Evolutionary conservation across 2,329 filamentous ascomycete species (phyloP), one percentile per base, ranked within the genome.

Genomic region (Curvularia lunata): DNA sequence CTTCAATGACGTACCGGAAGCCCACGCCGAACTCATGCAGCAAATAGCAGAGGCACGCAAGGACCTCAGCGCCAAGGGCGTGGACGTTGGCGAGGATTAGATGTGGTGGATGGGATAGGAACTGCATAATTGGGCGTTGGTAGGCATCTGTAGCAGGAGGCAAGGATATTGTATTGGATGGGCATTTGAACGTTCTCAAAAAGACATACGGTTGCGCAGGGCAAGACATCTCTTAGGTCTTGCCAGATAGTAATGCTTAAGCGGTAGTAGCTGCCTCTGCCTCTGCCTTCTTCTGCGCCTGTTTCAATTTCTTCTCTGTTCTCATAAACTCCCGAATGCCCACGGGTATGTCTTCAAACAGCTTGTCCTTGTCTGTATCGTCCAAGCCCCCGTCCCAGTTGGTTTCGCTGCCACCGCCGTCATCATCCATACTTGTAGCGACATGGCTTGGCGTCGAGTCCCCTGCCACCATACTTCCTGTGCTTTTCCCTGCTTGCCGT

Each of bases 311-410:
- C 84, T 98, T 98, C 81, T 99, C 95, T 59, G 89, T 92, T 81
- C 90, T 92, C 94, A 99, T 98, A 71, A 99, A 99, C 76, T 97
- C 94, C 61, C 91, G 83, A 64, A 99, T 97, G 0, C 94, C 95
- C 9, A 98, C 91, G 0, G 95, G 94, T 51, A 99, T 88, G 65
- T 86, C 86, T 48, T 86, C 85, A 70, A 96, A 96, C 34, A 96
- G 73, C 48, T 91, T 87, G 2, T 87, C 87, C 53, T 86, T 82
- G 68, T 77, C 69, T 70, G 51, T 46, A 19, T 57, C 43, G 25
- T 40, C 45, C 10, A 57, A 13, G 63, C 73, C 30, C 49, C 52
- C 37, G 52, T 58, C 58, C 90, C 89, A 92, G 68, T 88, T 89
- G 13, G 84, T 80, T 67, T 90, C 87, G 56, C 88, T 91, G 0